Base-by-base conservation (phyloP, 2,329 filamentous ascomycete species). In the Diplodia mutila region DNA sequence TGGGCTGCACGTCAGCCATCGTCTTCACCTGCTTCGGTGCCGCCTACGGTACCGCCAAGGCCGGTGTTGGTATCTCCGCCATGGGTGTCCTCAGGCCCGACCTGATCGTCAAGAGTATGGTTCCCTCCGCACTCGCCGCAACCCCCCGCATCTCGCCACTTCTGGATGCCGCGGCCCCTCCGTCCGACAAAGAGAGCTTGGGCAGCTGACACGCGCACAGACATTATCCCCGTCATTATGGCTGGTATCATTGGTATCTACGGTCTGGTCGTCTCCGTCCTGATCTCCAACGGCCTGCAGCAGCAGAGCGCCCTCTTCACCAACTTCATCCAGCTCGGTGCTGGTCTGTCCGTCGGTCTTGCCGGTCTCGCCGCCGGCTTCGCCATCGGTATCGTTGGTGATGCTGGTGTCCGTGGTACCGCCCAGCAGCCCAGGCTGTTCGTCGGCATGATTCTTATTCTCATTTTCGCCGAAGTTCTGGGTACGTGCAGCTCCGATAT, bases 171-270 rank as follows among this genome's bases (percentile, higher is more conserved):
- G 49, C 25, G 68, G 69, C 55, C 37, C 14, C 69, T 7, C 18
- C 18, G n/a, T 14, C 29, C 29, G 42, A 51, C 27, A 21, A 51
- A 25, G 39, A 42, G 37, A 14, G 25, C 27, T 49, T n/a, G 49
- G 9, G 29, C 72, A 71, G 70, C 69, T 67, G n/a, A 59, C 48
- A 59, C 11, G 59, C 11, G 42, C 59, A 57, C 67, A 98, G 94
- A 97, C 88, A 97, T 98, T 82, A 94, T 98, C 72, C 95, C 95
- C 80, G 95, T 98, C 83, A 97, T 99, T 90, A 99, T 99, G 95
- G 95, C 95, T 87, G 95, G 95, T 98, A 99, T 99, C 84, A 98
- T 99, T 84, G 95, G 93, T 91, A 98, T 99, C 82, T 99, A 85
- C 80, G 83, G 83, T 73, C 80, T 85, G 66, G 83, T 85, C 76